Percentiles rank a stretch among this genome's conserved stretches.
phyloP scores from a whole-genome alignment of 148 eudicot species.

The Rhododendron griersonianum region DNA sequence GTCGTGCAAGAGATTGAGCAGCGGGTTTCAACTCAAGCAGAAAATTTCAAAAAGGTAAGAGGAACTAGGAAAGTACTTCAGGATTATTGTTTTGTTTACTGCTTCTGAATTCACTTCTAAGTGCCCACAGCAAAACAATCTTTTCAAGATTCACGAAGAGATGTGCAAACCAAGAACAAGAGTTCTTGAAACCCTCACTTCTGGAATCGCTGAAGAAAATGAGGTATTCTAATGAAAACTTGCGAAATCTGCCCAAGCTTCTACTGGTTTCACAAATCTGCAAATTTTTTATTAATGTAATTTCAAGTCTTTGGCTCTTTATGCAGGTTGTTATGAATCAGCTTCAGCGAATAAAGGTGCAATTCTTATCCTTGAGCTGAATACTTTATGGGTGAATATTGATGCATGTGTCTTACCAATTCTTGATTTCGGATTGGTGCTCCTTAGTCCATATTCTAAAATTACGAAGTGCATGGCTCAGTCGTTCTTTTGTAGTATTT shows the following conservation, averaged over 20 bases:
- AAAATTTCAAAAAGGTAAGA: constrained; percentile 56
- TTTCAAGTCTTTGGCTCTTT: constrained; percentile 3
- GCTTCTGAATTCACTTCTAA: constrained; percentile 6
- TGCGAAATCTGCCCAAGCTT: neutral
- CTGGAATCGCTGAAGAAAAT: constrained; percentile 75
- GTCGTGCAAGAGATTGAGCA: constrained; percentile 84
- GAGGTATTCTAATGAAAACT: constrained; percentile 47
- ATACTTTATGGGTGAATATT: constrained; percentile 1
- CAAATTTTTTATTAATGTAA: constrained; percentile 1
- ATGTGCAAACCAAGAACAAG: constrained; percentile 64
- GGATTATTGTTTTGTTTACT: neutral
- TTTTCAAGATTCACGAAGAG: constrained; percentile 70
- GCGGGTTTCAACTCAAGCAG: constrained; percentile 66
- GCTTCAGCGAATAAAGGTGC: constrained; percentile 77
- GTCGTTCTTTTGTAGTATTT: neutral
- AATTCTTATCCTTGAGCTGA: constrained; percentile 17
- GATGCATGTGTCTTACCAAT: constrained; percentile 7
- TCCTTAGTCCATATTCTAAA: neutral
- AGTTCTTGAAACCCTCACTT: constrained; percentile 82
- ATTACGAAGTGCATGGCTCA: neutral
- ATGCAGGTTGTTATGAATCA: constrained; percentile 63
- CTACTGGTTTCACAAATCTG: neutral
- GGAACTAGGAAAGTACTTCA: constrained; percentile 7
- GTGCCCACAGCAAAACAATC: constrained; percentile 64
- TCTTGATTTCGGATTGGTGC: neutral